Percentiles rank a stretch among this genome's conserved stretches.
These are phyloP conservation scores for Colletotrichum cordylinicola DNA, from an alignment of 2,329 filamentous ascomycete genomes.

Conservation along the genomic window DNA sequence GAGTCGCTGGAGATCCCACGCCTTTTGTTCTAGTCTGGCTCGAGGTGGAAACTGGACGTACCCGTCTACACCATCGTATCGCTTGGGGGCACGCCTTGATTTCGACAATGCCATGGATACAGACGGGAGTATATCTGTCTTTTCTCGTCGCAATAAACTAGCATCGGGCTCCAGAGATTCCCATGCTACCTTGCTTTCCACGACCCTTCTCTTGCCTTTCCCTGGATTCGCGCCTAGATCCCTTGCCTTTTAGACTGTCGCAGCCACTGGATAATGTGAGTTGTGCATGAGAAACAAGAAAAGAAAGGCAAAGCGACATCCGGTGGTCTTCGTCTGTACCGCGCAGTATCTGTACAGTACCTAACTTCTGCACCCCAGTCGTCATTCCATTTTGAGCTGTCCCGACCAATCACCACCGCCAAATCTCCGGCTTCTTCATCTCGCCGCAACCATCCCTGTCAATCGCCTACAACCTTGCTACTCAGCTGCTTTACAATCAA, in stretches of 20 bases:
- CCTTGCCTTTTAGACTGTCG: neutral
- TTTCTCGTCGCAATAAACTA: neutral
- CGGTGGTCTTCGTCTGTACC: neutral
- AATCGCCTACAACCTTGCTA: neutral
- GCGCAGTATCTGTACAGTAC: neutral
- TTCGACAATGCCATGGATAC: neutral
- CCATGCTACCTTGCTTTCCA: neutral
- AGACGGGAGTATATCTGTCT: neutral
- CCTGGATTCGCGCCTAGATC: neutral
- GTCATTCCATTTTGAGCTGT: neutral
- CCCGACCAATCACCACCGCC: neutral
- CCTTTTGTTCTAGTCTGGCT: neutral
- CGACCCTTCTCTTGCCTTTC: neutral
- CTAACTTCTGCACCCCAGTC: neutral
- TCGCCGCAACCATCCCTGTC: neutral
- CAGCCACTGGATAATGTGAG: neutral
- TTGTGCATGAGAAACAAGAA: conserved; percentile 7
- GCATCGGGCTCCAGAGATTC: conserved; percentile 4
- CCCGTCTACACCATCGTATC: neutral
- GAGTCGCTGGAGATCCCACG: neutral
- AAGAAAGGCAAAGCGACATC: neutral
- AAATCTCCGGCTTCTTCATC: neutral
- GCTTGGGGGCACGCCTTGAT: neutral
- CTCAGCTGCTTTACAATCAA: neutral
- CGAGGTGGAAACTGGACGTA: neutral